Evolutionary conservation across 129 eudicot species (phyloP).

Genomic region (Oenanthe sinensis): DNA sequence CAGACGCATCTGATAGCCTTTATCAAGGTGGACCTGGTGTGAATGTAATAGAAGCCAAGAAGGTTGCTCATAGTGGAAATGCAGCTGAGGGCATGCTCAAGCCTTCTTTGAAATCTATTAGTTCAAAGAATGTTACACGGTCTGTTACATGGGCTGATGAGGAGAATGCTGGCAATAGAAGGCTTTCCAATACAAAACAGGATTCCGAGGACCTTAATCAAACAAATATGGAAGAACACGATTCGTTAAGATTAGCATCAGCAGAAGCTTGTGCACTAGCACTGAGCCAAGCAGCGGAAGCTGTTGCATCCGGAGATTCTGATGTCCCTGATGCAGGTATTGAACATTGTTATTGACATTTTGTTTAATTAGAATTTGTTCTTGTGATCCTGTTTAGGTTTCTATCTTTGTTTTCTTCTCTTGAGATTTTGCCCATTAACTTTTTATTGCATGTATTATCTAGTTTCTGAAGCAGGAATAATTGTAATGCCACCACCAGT

Average conservation of each 20-base stretch:
- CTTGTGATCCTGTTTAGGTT: not conserved
- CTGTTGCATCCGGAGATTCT: conserved; percentile 69
- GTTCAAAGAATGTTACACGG: conserved; percentile 31
- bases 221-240: conserved; percentile 25
- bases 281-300: conserved; percentile 64
- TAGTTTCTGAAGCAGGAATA: conserved; percentile 79
- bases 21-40: conserved; percentile 8
- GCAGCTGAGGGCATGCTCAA: conserved; percentile 22
- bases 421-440: not conserved
- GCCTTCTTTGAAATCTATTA: conserved; percentile 52
- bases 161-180: conserved; percentile 19
- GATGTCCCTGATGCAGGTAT: conserved; percentile 60
- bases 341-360: not conserved
- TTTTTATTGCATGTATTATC: conserved; percentile 8
- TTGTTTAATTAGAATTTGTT: not conserved
- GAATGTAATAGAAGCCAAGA: conserved; percentile 9
- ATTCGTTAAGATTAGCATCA: conserved; percentile 45
- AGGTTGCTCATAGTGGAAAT: conserved; percentile 8
- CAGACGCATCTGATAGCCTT: conserved; percentile 6
- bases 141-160: conserved; percentile 89
- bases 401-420: not conserved
- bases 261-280: conserved; percentile 85
- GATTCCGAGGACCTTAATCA: conserved; percentile 2
- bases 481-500: conserved; percentile 46
- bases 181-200: conserved; percentile 28